phyloP scores from a whole-genome alignment of 257 asterid genomes.

The Eustoma russellianum region DNA sequence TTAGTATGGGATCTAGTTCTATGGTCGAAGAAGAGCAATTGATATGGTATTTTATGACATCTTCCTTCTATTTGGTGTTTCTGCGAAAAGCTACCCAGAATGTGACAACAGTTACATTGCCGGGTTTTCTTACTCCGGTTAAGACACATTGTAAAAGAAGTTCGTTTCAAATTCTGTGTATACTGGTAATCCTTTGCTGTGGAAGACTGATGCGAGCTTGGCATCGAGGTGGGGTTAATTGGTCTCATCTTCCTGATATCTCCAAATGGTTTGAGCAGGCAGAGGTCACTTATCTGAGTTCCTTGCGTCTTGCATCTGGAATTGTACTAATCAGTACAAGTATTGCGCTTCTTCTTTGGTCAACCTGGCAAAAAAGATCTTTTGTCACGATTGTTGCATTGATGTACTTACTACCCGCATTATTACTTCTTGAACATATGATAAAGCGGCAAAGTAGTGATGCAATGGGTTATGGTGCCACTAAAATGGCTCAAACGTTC shows the following conservation, averaged over 20 bases:
- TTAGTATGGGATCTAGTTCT: slow-evolving; percentile 93
- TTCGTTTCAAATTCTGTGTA: slow-evolving; percentile 18
- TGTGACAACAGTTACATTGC: slow-evolving; percentile 14
- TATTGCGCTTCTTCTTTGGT: slow-evolving; percentile 24
- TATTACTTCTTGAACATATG: slow-evolving; percentile 43
- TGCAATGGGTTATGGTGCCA: slow-evolving; percentile 35
- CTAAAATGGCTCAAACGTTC: slow-evolving; percentile 44
- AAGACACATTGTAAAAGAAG: slow-evolving; percentile 10
- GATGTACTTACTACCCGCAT: slow-evolving; percentile 40
- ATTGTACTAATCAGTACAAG: slow-evolving; percentile 35
- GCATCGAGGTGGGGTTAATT: slow-evolving; percentile 99
- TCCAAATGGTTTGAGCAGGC: slow-evolving; percentile 63
- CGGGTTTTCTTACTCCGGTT: slow-evolving; percentile 10
- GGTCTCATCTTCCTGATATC: slow-evolving; percentile 78
- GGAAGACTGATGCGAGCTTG: slow-evolving; percentile 87
- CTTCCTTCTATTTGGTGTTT: slow-evolving; percentile 53
- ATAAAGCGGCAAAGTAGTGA: slow-evolving; percentile 29
- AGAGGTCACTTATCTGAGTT: slow-evolving; percentile 35
- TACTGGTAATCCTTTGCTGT: slow-evolving; percentile 39
- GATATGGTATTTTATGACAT: slow-evolving; percentile 71
- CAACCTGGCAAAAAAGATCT: slow-evolving; percentile 22
- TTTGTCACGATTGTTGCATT: slow-evolving; percentile 23
- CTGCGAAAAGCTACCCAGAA: slow-evolving; percentile 52
- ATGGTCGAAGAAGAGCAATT: slow-evolving; percentile 93
- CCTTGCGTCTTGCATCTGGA: slow-evolving; percentile 47